Conservation (phyloP, 2,329 filamentous ascomycete genomes). For the Alternaria metachromatica region DNA sequence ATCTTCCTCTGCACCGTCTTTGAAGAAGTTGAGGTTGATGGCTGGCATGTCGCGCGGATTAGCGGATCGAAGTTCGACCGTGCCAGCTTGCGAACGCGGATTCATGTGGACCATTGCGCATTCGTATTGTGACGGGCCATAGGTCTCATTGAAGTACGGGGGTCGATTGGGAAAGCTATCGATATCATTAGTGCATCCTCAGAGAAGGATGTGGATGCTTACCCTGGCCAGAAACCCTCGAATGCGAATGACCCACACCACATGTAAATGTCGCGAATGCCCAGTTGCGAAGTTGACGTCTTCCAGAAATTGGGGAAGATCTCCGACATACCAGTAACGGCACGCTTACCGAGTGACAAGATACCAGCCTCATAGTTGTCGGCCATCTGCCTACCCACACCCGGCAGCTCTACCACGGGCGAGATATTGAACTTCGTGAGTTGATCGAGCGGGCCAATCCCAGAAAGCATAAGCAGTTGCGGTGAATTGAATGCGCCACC, state of each 20-base stretch:
- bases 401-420: conserved; percentile 42
- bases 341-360: neutral
- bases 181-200: neutral
- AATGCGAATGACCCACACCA: conserved; percentile 8
- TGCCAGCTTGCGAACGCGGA: conserved; percentile 51
- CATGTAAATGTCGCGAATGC: conserved; percentile 38
- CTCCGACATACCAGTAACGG: neutral
- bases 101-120: conserved; percentile 17
- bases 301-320: conserved; percentile 31
- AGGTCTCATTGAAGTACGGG: neutral
- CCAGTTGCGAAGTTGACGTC: conserved; percentile 15
- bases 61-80: conserved; percentile 63
- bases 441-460: conserved; percentile 62
- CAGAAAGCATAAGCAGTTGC: conserved; percentile 68
- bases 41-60: conserved; percentile 68
- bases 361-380: neutral
- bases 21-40: conserved; percentile 54
- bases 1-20: conserved; percentile 53
- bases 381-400: neutral
- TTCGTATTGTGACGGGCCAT: conserved; percentile 34
- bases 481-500: conserved; percentile 66
- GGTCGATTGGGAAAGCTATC: neutral
- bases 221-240: neutral
- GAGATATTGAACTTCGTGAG: conserved; percentile 61
- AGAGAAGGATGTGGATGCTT: neutral